A percentile compares a stretch with the other conserved stretches of the same genome.
These are phyloP conservation scores for Thielaviopsis euricoi DNA, from an alignment of 2,329 filamentous ascomycete species.

Conservation along the genomic window DNA sequence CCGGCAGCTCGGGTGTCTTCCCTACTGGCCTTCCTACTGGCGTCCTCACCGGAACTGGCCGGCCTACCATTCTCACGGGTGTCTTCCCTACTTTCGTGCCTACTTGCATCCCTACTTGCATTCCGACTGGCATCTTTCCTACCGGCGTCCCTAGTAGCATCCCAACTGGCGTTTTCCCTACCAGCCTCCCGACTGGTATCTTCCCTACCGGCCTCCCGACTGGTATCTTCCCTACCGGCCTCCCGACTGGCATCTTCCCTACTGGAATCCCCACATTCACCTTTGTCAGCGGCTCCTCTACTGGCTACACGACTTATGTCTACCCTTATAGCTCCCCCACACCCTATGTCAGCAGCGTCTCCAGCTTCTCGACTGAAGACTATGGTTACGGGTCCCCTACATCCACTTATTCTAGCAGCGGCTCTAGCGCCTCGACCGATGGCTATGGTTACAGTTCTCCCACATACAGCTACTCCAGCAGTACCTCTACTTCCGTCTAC, in stretches of 20 bases:
- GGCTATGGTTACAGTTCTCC: too few relatives aligned
- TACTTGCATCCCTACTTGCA: not conserved
- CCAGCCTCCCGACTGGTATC: not conserved
- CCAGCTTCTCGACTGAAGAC: too few relatives aligned
- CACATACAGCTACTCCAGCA: too few relatives aligned
- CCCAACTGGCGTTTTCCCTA: not conserved
- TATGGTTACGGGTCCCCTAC: too few relatives aligned
- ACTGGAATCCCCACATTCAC: not conserved
- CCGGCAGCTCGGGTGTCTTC: too few relatives aligned
- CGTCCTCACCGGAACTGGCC: too few relatives aligned
- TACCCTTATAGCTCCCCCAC: not conserved
- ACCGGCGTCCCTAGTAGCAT: not conserved
- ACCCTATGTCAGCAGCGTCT: too few relatives aligned
- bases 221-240: not conserved
- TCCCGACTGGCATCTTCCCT: not conserved
- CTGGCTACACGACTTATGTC: not conserved
- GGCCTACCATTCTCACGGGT: not conserved
- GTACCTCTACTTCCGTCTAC: too few relatives aligned
- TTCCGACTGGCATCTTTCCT: not conserved
- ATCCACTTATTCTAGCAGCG: too few relatives aligned
- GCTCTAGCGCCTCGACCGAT: too few relatives aligned
- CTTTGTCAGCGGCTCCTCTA: not conserved
- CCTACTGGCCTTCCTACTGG: not conserved
- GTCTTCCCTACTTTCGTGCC: not conserved
- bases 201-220: not conserved